Base-by-base conservation (phyloP, 2,329 filamentous ascomycete genomes). In the Ceratocystis smalleyi region DNA sequence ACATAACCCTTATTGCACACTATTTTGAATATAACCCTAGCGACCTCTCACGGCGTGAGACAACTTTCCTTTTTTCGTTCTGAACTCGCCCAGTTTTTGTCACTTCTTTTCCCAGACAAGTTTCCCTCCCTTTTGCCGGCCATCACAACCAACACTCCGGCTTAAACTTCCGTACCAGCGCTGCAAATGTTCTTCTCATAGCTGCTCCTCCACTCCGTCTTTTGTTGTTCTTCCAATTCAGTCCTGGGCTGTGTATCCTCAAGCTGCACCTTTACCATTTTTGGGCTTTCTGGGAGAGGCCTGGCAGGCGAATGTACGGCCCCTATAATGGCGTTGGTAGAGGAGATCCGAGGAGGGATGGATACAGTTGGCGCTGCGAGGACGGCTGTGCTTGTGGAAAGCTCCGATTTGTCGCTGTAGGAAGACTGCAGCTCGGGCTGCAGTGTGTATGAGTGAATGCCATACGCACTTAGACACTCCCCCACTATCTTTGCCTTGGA, bases 381-480 rank as follows among this genome's bases (percentile, higher is more conserved):
- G 54, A 10, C 22, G 17, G 27, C 7, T 8, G 54, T 35, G 12
- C 30, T 35, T 22, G 27, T 35, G 17, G 10, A 57, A 57, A n/a
- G 6, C 54, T 35, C 54, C 19, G 27, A 15, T n/a, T 57, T 51
- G 43, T 40, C 64, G 12, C 17, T 59, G 15, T 8, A 40, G 8
- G 40, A 45, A 51, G 19, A 24, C 30, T 65, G 66, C 3, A 69
- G 70, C 71, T 89, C 86, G 0, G 86, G 86, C 73, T 90, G 87
- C 40, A 91, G 71, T 1, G 87, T 89, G 3, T 77, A 79, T 12
- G 84, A 87, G 71, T 90, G 85, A 67, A 91, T 83, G 4, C 86
- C 87, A 69, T 89, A 89, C 1, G 81, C 84, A 69, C 88, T 85
- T 47, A 91, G 78, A 70, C 86, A 89, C 71, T 89, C 81, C 66